These are phyloP conservation scores for Tuber magnatum DNA, from an alignment of 495 filamentous ascomycete genomes.

Conservation along the genomic window DNA sequence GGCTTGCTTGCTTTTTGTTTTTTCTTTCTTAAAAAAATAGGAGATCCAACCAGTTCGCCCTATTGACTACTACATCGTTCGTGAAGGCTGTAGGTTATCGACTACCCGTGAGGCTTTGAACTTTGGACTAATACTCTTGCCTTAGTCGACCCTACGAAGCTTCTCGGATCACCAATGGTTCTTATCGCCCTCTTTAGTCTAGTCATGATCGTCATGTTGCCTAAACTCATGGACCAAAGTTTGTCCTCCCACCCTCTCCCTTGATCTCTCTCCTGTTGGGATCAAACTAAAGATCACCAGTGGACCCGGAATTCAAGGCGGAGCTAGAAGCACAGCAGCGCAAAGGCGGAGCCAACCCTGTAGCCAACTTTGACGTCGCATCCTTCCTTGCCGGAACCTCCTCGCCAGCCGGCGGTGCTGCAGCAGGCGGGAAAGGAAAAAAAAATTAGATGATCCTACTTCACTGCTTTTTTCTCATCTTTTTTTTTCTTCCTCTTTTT, in stretches of 20 bases:
- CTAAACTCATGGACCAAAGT: conserved; percentile 94
- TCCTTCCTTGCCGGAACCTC: conserved; percentile 38
- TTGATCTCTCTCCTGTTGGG: neutral
- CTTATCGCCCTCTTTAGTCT: conserved; percentile 75
- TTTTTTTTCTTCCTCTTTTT: neutral
- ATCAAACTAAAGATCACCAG: conserved; percentile 45
- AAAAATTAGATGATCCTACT: conserved; percentile 18
- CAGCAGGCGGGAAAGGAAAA: conserved; percentile 23
- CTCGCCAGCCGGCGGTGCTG: conserved; percentile 36
- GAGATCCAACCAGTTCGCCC: conserved; percentile 27
- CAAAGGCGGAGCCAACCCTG: conserved; percentile 41
- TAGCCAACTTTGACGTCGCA: conserved; percentile 32
- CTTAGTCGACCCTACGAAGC: conserved; percentile 49
- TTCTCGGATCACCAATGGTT: conserved; percentile 93
- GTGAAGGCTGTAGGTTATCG: conserved; percentile 35
- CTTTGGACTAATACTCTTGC: conserved; percentile 11
- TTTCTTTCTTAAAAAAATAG: conserved; percentile 28
- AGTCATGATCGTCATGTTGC: conserved; percentile 77
- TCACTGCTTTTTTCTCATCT: neutral
- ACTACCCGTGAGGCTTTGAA: neutral
- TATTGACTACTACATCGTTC: conserved; percentile 33
- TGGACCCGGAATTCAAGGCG: conserved; percentile 88
- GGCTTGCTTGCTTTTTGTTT: neutral
- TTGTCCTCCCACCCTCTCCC: conserved; percentile 43
- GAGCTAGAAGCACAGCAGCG: conserved; percentile 90